phyloP scores from a whole-genome alignment of 2,329 filamentous ascomycete species.

The Geosmithia flava region DNA sequence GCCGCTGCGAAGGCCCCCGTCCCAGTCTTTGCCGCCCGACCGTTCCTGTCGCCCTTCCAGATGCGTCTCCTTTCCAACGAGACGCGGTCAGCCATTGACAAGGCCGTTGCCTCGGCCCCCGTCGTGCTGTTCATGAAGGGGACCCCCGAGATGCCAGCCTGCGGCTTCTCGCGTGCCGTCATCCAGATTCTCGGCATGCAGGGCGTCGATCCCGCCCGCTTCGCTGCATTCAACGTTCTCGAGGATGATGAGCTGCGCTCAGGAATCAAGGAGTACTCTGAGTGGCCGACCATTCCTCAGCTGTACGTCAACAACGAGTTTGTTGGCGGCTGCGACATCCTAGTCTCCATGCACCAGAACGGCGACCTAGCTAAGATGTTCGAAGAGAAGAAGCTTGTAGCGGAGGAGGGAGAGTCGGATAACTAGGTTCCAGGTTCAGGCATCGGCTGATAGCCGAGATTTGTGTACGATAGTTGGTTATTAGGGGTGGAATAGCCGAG shows the following conservation, averaged over 20 bases:
- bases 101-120: conserved; percentile 74
- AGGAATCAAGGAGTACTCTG: conserved; percentile 97
- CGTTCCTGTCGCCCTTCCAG: conserved; percentile 22
- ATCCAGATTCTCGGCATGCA: conserved; percentile 93
- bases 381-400: conserved; percentile 81
- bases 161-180: conserved; percentile 87
- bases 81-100: conserved; percentile 75
- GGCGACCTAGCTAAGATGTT: conserved; percentile 85
- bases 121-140: conserved; percentile 99
- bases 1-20: conserved; percentile 4
- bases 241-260: conserved; percentile 79
- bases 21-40: conserved; percentile 4
- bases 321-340: conserved; percentile 91
- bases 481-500: neutral
- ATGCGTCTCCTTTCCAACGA: conserved; percentile 67
- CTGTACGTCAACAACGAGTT: conserved; percentile 95
- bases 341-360: conserved; percentile 95
- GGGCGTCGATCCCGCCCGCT: conserved; percentile 89
- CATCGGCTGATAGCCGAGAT: conserved; percentile 1
- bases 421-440: conserved; percentile 6
- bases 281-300: conserved; percentile 98
- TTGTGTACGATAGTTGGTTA: neutral
- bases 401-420: conserved; percentile 18
- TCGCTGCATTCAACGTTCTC: conserved; percentile 95
- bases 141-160: conserved; percentile 89